Percentiles rank a stretch among this genome's conserved stretches.
These are phyloP conservation scores for Neurospora sp. DNA, from an alignment of 495 filamentous ascomycete species.

Conservation along the genomic window DNA sequence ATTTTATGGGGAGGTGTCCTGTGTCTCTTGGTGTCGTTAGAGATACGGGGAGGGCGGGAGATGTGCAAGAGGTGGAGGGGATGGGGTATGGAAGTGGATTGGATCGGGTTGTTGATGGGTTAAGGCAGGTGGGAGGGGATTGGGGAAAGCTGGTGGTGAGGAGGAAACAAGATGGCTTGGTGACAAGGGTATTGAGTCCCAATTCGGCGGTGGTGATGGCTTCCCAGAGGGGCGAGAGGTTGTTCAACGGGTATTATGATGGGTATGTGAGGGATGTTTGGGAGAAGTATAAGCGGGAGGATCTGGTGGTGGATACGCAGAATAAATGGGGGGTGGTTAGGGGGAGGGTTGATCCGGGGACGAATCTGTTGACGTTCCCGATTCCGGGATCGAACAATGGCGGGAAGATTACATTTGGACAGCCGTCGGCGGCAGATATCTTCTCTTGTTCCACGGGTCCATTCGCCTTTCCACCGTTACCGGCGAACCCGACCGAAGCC, in stretches of 20 bases:
- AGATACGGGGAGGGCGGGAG: no score
- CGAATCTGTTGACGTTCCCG: conserved; percentile 41
- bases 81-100: background rate
- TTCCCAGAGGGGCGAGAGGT: conserved; percentile 17
- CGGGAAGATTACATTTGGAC: conserved; percentile 30
- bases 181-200: conserved; percentile 48
- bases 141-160: conserved; percentile 55
- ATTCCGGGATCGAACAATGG: conserved; percentile 17
- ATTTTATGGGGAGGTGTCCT: conserved; percentile 44
- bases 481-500: conserved; percentile 25
- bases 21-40: background rate
- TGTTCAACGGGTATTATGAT: conserved; percentile 55
- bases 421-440: conserved; percentile 53
- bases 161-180: background rate
- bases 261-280: conserved; percentile 56
- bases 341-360: conserved; percentile 35
- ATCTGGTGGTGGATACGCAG: conserved; percentile 56
- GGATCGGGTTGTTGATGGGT: background rate
- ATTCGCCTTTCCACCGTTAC: conserved; percentile 43
- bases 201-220: conserved; percentile 47
- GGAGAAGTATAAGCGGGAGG: conserved; percentile 40
- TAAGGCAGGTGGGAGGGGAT: conserved; percentile 38
- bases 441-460: conserved; percentile 59
- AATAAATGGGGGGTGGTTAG: conserved; percentile 34
- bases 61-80: conserved; percentile 45